These are phyloP conservation scores for Aspergillus sp. DNA, from an alignment of 2,329 filamentous ascomycete species.

Conservation along the genomic window DNA sequence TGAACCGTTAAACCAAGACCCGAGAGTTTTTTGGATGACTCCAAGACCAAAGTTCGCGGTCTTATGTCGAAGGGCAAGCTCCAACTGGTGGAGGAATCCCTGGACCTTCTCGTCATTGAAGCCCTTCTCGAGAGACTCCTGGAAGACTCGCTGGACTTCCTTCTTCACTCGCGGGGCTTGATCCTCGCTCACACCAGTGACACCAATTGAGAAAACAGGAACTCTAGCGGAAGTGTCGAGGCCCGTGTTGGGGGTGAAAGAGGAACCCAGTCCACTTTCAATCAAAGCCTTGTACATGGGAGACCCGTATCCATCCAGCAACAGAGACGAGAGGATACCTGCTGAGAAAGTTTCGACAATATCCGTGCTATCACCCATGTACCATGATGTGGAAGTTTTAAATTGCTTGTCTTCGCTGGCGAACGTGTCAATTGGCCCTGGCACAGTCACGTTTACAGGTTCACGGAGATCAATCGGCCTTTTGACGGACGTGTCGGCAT, in stretches of 20 bases:
- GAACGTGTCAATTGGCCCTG: slow-evolving; percentile 82
- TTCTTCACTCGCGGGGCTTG: slow-evolving; percentile 76
- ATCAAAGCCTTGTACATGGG: slow-evolving; percentile 87
- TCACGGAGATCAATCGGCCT: slow-evolving; percentile 71
- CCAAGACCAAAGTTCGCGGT: slow-evolving; percentile 92
- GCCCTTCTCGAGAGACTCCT: slow-evolving; percentile 68
- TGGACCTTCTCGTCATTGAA: slow-evolving; percentile 91
- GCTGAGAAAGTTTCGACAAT: slow-evolving; percentile 86
- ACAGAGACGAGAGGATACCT: slow-evolving; percentile 74
- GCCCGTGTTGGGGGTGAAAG: slow-evolving; percentile 92
- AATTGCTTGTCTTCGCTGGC: slow-evolving; percentile 82
- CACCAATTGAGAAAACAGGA: slow-evolving; percentile 84
- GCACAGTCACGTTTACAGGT: slow-evolving; percentile 67
- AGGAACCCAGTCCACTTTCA: slow-evolving; percentile 83
- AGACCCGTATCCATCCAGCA: slow-evolving; percentile 94
- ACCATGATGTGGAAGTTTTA: slow-evolving; percentile 93
- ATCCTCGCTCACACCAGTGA: slow-evolving; percentile 82
- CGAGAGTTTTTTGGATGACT: slow-evolving; percentile 82
- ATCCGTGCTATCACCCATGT: slow-evolving; percentile 78
- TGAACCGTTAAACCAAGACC: slow-evolving; percentile 92
- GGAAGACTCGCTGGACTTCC: slow-evolving; percentile 70
- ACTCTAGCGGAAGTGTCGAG: slow-evolving; percentile 76
- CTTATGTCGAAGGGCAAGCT: slow-evolving; percentile 93
- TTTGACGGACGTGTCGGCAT: slow-evolving; percentile 71
- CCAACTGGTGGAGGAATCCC: slow-evolving; percentile 88